A percentile compares a stretch with the other conserved stretches of the same genome.
Conservation (phyloP, 2,329 filamentous ascomycete genomes). For the Ophiostoma pallidulum region DNA sequence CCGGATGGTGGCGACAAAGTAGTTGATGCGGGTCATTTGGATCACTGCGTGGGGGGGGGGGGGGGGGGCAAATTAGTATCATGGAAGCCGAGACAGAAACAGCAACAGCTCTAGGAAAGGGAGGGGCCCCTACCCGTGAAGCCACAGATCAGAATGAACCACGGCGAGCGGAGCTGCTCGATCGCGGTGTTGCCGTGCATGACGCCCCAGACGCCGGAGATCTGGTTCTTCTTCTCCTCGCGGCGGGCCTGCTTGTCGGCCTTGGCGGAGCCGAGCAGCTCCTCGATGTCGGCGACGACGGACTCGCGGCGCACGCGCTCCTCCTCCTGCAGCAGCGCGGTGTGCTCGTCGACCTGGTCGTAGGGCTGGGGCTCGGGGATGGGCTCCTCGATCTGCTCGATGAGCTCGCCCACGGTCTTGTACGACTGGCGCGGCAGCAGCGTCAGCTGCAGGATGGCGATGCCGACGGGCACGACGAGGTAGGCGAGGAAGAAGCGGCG, state of each 20-base stretch:
- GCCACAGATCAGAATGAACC: constrained; percentile 75
- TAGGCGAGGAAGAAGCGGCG: constrained; percentile 64
- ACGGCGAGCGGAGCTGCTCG: constrained; percentile 67
- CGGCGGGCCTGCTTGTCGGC: constrained; percentile 54
- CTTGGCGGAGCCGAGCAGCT: constrained; percentile 55
- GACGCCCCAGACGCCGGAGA: constrained; percentile 76
- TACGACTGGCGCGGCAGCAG: constrained; percentile 69
- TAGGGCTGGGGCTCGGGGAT: constrained; percentile 25
- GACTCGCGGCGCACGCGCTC: constrained; percentile 51
- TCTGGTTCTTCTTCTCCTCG: constrained; percentile 61
- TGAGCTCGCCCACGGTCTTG: constrained; percentile 76
- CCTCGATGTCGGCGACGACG: constrained; percentile 61
- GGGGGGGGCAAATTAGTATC: background rate
- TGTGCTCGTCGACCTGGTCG: constrained; percentile 51
- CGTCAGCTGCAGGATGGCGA: constrained; percentile 56
- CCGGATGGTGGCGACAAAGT: constrained; percentile 80
- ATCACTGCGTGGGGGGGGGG: constrained; percentile 32
- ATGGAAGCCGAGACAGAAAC: background rate
- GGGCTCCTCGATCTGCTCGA: constrained; percentile 57
- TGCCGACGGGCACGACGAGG: constrained; percentile 58
- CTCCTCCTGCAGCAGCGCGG: constrained; percentile 44
- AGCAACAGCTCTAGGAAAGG: no score
- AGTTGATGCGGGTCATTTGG: constrained; percentile 79
- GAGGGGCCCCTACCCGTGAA: constrained; percentile 51
- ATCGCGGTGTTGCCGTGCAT: constrained; percentile 63